Evolutionary conservation across 257 asterid species (phyloP).

Genomic region (Solanum bulbocastanum): DNA sequence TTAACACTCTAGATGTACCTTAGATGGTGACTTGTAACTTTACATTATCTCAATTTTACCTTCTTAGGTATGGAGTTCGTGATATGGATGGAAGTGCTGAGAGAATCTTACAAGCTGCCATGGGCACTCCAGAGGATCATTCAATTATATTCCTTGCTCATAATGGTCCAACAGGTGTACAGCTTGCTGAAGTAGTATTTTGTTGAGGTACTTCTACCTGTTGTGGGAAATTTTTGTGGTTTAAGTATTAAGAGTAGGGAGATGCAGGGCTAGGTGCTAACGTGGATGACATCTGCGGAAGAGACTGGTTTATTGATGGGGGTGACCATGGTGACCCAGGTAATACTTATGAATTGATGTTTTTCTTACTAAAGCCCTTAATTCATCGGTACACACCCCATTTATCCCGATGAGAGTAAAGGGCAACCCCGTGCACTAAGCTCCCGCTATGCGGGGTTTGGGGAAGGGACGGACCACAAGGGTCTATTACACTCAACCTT

Average conservation of each 20-base stretch:
- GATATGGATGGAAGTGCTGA: conserved; percentile 67
- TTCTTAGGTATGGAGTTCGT: conserved; percentile 51
- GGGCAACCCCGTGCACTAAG: neutral
- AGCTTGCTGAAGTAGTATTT: neutral
- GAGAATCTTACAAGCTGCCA: conserved; percentile 57
- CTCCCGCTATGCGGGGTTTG: neutral
- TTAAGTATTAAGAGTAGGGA: neutral
- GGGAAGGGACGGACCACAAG: neutral
- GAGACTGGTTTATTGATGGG: conserved; percentile 60
- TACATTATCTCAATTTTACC: conserved; percentile 2
- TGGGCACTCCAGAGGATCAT: conserved; percentile 60
- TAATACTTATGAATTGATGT: conserved; percentile 9
- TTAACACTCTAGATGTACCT: neutral
- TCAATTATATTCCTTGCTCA: conserved; percentile 80
- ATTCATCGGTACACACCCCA: neutral
- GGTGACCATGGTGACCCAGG: conserved; percentile 99
- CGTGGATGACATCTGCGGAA: conserved; percentile 76
- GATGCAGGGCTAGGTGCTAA: conserved; percentile 68
- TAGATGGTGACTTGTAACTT: neutral
- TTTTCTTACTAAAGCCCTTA: neutral
- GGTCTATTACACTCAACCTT: neutral
- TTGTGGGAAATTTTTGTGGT: neutral
- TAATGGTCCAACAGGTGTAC: conserved; percentile 82
- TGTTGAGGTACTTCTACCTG: neutral
- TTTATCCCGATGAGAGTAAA: neutral